phyloP scores from a whole-genome alignment of 176 grass and related monocot species.

The Triticum urartu region DNA sequence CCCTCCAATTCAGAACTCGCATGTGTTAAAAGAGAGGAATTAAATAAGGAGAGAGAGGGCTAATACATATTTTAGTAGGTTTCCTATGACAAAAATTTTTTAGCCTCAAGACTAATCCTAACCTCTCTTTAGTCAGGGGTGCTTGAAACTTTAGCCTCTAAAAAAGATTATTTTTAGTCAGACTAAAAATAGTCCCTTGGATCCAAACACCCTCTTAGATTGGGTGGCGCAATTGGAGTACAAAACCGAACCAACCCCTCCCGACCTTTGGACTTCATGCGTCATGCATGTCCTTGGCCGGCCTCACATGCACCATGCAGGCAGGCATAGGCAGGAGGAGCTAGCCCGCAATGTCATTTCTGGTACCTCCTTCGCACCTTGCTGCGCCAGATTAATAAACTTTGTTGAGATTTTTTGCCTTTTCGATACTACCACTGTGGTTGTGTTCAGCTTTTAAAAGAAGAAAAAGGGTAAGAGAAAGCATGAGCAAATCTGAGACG shows the following conservation, averaged over 20 bases:
- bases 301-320: slow-evolving; percentile 43
- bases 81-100: too few relatives aligned
- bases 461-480: neutral
- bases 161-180: too few relatives aligned
- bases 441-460: neutral
- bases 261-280: slow-evolving; percentile 20
- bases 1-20: too few relatives aligned
- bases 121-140: too few relatives aligned
- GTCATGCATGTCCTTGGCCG: neutral
- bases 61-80: too few relatives aligned
- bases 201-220: neutral
- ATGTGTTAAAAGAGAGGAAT: too few relatives aligned
- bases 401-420: neutral
- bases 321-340: too few relatives aligned
- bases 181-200: too few relatives aligned
- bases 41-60: too few relatives aligned
- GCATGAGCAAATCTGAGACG: neutral
- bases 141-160: too few relatives aligned
- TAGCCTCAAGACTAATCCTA: too few relatives aligned
- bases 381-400: neutral
- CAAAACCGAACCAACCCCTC: slow-evolving; percentile 25
- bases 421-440: neutral
- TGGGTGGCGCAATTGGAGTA: slow-evolving; percentile 25
- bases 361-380: neutral
- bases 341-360: neutral